A percentile compares a stretch with the other conserved stretches of the same genome.
These are phyloP conservation scores for Elongisporangium prolatum DNA, from an alignment of 352 stramenopile genomes.

Conservation along the genomic window DNA sequence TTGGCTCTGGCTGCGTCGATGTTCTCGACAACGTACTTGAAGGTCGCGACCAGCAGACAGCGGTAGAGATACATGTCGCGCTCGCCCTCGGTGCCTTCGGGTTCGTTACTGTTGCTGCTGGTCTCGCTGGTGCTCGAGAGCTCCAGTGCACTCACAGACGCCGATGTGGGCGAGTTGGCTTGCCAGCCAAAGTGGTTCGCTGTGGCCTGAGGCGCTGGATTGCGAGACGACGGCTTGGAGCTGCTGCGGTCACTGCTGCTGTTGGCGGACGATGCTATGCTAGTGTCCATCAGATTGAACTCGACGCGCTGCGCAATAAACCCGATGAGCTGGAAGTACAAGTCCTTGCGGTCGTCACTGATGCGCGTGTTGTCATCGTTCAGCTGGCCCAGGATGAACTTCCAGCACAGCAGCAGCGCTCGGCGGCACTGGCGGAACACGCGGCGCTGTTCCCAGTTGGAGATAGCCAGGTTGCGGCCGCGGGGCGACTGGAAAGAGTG, in stretches of 20 bases:
- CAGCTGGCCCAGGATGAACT: constrained; percentile 54
- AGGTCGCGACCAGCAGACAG: constrained; percentile 68
- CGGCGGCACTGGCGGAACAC: constrained; percentile 58
- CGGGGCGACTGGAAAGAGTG: constrained; percentile 13
- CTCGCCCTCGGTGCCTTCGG: constrained; percentile 36
- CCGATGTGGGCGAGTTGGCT: constrained; percentile 18
- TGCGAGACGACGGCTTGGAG: constrained; percentile 1
- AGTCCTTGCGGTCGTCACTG: constrained; percentile 28
- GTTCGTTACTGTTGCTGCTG: constrained; percentile 8
- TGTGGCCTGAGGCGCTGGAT: constrained; percentile 7
- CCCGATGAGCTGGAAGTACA: constrained; percentile 60
- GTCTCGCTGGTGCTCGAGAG: constrained; percentile 9
- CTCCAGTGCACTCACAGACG: constrained; percentile 16
- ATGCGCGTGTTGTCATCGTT: constrained; percentile 35
- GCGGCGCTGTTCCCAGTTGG: constrained; percentile 29
- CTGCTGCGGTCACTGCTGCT: neutral
- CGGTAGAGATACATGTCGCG: constrained; percentile 60
- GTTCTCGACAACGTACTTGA: constrained; percentile 65
- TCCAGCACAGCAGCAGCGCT: constrained; percentile 60
- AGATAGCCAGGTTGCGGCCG: constrained; percentile 17
- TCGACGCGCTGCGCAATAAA: constrained; percentile 64
- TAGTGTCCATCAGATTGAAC: constrained; percentile 38
- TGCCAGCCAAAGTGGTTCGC: constrained; percentile 16
- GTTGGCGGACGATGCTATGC: constrained; percentile 4
- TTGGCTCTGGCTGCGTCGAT: constrained; percentile 39